phyloP scores from a whole-genome alignment of 305 asterid species.

The Stenogyne calaminthoides region DNA sequence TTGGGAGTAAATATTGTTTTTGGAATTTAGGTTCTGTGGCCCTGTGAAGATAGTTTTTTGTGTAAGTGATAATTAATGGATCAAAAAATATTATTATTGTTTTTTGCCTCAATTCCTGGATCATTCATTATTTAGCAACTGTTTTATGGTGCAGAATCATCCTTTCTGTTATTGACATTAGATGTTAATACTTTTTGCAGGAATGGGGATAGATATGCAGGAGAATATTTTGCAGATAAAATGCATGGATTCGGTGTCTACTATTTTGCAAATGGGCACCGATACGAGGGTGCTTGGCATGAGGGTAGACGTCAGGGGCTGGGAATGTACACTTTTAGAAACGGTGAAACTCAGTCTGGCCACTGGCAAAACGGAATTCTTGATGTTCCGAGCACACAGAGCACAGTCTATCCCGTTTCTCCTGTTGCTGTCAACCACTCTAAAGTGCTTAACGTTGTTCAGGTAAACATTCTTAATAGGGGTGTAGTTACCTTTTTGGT shows the following conservation, averaged over 20 bases:
- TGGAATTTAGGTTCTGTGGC: neutral
- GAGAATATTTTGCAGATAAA: constrained; percentile 90
- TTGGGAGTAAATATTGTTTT: neutral
- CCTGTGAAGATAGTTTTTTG: neutral
- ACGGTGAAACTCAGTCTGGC: constrained; percentile 85
- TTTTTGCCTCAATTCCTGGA: neutral
- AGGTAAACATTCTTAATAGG: constrained; percentile 44
- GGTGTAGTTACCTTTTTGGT: neutral
- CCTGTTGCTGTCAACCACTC: constrained; percentile 90
- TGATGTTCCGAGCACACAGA: constrained; percentile 83
- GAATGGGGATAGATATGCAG: constrained; percentile 90
- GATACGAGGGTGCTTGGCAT: constrained; percentile 95
- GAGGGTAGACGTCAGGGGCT: constrained; percentile 91
- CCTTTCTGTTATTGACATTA: constrained; percentile 17
- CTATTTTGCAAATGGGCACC: constrained; percentile 79
- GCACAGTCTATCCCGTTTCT: constrained; percentile 59
- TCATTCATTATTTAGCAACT: neutral
- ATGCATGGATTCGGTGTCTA: constrained; percentile 96
- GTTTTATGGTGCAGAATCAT: neutral
- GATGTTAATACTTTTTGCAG: constrained; percentile 34
- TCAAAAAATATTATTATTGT: too few species aligned
- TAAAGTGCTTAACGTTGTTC: constrained; percentile 81
- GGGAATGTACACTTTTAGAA: constrained; percentile 86
- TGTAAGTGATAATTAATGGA: too few species aligned
- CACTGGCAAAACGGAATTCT: constrained; percentile 92